Percentiles rank a stretch among this genome's conserved stretches.
These are phyloP conservation scores for Endocalyx cinctus DNA, from an alignment of 2,329 filamentous ascomycete species.

Conservation along the genomic window DNA sequence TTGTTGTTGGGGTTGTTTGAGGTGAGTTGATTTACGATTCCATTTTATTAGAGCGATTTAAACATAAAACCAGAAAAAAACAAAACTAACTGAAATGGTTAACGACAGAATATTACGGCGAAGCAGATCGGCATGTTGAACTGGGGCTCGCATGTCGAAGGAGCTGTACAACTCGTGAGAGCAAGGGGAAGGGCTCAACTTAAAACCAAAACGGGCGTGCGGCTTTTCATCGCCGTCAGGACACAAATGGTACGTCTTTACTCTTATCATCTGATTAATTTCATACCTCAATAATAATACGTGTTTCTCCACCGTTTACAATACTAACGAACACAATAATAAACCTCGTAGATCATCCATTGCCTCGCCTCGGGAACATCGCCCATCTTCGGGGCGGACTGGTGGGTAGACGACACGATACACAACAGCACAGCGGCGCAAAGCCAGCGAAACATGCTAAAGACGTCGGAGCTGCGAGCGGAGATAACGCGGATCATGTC, in stretches of 20 bases:
- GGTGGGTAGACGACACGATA: constrained; percentile 54
- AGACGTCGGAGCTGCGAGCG: constrained; percentile 50
- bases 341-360: constrained; percentile 54
- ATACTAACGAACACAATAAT: neutral
- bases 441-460: constrained; percentile 49
- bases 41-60: constrained; percentile 6
- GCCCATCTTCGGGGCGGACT: constrained; percentile 51
- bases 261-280: too few relatives aligned
- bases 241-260: constrained; percentile 50
- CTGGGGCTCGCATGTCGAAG: constrained; percentile 62
- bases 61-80: neutral
- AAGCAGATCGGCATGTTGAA: constrained; percentile 50
- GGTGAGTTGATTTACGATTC: constrained; percentile 23
- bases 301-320: too few relatives aligned
- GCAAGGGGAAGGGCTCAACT: constrained; percentile 52
- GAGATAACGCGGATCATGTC: constrained; percentile 50
- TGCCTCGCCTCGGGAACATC: constrained; percentile 48
- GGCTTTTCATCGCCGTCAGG: constrained; percentile 55
- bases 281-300: too few relatives aligned
- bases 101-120: constrained; percentile 48
- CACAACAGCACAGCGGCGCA: constrained; percentile 43
- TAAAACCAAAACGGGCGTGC: constrained; percentile 46
- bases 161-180: constrained; percentile 57
- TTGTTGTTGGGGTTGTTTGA: constrained; percentile 58
- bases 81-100: constrained; percentile 4